Conservation (phyloP, 257 asterid species). For the Gentiana straminea region DNA sequence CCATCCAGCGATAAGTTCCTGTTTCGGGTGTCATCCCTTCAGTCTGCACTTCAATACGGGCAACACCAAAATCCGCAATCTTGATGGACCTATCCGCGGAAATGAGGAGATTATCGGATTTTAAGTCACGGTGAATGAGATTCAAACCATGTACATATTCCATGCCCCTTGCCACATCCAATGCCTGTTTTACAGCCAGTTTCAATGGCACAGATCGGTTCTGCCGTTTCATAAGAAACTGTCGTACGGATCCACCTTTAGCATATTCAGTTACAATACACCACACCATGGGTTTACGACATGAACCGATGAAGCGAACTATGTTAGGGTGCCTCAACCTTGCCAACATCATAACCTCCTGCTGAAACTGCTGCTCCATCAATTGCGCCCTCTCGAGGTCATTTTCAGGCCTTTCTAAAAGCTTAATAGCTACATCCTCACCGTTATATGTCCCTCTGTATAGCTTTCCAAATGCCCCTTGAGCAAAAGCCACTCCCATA, state of each 20-base stretch:
- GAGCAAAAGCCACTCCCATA: slow-evolving; percentile 98
- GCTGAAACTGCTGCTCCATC: slow-evolving; percentile 98
- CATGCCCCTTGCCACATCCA: slow-evolving; percentile 98
- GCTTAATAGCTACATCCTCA: slow-evolving; percentile 93
- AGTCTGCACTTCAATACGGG: slow-evolving; percentile 95
- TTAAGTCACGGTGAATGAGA: slow-evolving; percentile 87
- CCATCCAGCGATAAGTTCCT: slow-evolving; percentile 99
- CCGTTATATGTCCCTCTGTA: slow-evolving; percentile 86
- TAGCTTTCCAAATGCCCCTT: slow-evolving; percentile 97
- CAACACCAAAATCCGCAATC: slow-evolving; percentile 97
- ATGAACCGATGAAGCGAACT: slow-evolving; percentile 88
- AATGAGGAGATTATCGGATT: slow-evolving; percentile 90
- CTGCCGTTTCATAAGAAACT: slow-evolving; percentile 70
- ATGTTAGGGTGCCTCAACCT: slow-evolving; percentile 83
- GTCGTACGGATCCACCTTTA: slow-evolving; percentile 94
- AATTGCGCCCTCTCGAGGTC: slow-evolving; percentile 70
- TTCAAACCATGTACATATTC: slow-evolving; percentile 85
- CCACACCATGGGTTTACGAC: slow-evolving; percentile 99
- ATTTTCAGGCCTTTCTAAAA: slow-evolving; percentile 84
- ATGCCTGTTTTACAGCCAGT: slow-evolving; percentile 97
- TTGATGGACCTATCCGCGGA: slow-evolving; percentile 88
- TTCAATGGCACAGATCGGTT: slow-evolving; percentile 87
- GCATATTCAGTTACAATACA: slow-evolving; percentile 97
- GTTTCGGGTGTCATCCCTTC: slow-evolving; percentile 99
- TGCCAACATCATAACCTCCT: slow-evolving; percentile 98